phyloP scores from a whole-genome alignment of 306 rosid species.

The Vicia sativa region DNA sequence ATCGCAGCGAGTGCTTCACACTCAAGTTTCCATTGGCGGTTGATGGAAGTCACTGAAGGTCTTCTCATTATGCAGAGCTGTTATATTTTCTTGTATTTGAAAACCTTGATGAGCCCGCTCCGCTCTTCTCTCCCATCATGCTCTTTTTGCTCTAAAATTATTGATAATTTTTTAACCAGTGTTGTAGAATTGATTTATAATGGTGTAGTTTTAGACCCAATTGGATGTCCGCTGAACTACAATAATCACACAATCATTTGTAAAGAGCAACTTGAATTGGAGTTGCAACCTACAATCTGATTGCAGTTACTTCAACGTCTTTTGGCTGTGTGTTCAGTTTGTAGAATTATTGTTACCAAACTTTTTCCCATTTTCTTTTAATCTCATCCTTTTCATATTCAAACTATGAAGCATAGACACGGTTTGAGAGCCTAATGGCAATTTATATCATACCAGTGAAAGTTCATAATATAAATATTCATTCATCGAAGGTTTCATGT shows the following conservation, averaged over 20 bases:
- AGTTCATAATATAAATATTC: too few relatives aligned
- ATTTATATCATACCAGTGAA: too few relatives aligned
- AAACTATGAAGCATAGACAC: background rate
- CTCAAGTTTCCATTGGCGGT: constrained; percentile 33
- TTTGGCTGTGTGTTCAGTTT: constrained; percentile 17
- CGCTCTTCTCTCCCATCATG: background rate
- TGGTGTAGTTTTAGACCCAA: constrained; percentile 17
- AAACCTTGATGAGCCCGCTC: constrained; percentile 2
- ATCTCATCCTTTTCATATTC: background rate
- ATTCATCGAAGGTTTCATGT: too few relatives aligned
- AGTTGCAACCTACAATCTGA: constrained; percentile 6
- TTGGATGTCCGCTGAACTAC: constrained; percentile 19
- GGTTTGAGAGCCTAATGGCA: background rate
- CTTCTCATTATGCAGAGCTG: constrained; percentile 43
- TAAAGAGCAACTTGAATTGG: constrained; percentile 20
- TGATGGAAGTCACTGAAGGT: constrained; percentile 36
- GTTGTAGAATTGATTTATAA: constrained; percentile 40
- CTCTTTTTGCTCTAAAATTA: constrained; percentile 23
- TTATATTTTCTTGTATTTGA: constrained; percentile 21
- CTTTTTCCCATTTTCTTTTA: background rate
- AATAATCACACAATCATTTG: constrained; percentile 19
- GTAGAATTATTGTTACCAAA: background rate
- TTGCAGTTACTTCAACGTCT: constrained; percentile 18
- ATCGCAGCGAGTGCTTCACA: constrained; percentile 35
- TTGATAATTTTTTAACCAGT: constrained; percentile 32